Evolutionary conservation across 495 filamentous ascomycete species (phyloP).

Genomic region (Xylaria curta): DNA sequence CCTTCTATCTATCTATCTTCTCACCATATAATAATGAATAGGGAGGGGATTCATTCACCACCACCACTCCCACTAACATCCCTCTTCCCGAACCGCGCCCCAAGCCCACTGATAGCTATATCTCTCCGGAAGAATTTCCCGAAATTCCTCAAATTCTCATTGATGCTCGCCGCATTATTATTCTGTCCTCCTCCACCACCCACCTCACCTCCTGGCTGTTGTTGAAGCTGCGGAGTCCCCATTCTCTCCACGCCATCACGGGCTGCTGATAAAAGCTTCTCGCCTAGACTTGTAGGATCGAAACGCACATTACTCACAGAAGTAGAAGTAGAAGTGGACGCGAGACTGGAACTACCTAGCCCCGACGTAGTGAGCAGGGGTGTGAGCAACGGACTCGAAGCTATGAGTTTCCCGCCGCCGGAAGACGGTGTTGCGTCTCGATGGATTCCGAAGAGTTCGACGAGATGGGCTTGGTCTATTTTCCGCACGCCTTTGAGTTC

Average conservation of each 20-base stretch:
- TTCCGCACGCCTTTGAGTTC: constrained; percentile 90
- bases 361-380: constrained; percentile 55
- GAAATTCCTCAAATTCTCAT: constrained; percentile 92
- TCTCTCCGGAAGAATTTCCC: constrained; percentile 96
- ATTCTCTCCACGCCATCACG: constrained; percentile 90
- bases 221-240: constrained; percentile 71
- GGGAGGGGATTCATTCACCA: not conserved
- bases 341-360: constrained; percentile 49
- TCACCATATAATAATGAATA: no score
- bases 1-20: no score
- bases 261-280: constrained; percentile 78
- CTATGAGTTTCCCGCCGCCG: constrained; percentile 62
- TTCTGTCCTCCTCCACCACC: constrained; percentile 34
- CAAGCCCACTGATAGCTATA: constrained; percentile 81
- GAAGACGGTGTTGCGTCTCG: constrained; percentile 63
- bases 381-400: constrained; percentile 66
- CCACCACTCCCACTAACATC: constrained; percentile 38
- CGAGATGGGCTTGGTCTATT: constrained; percentile 78
- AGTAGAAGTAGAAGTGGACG: no score
- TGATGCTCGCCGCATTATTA: constrained; percentile 70
- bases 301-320: no score
- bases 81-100: constrained; percentile 69
- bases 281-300: constrained; percentile 79
- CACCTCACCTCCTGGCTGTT: constrained; percentile 48
- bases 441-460: constrained; percentile 90